Evolutionary conservation across 805 yeast genomes (phyloP).

Genomic region (Wickerhamomyces chaumierensis): DNA sequence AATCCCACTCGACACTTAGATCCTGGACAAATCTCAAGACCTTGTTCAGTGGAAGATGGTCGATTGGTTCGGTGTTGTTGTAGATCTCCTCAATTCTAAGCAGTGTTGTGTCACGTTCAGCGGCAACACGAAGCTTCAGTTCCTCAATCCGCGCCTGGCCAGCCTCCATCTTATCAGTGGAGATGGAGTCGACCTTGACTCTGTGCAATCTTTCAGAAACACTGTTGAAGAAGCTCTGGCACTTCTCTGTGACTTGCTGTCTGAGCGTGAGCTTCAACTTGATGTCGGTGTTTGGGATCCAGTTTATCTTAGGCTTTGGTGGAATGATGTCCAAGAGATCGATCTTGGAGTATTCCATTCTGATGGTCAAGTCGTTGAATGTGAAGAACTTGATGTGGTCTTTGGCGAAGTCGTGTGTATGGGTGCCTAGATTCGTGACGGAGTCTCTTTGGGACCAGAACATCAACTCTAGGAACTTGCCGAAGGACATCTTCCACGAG

Average conservation of each 20-base stretch:
- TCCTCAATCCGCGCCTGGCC: constrained; percentile 51
- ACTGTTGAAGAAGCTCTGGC: constrained; percentile 59
- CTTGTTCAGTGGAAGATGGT: constrained; percentile 59
- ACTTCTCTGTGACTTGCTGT: constrained; percentile 38
- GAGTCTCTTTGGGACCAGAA: constrained; percentile 60
- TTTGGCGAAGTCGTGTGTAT: constrained; percentile 71
- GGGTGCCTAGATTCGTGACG: constrained; percentile 48
- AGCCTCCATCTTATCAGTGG: constrained; percentile 58
- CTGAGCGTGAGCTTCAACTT: constrained; percentile 55
- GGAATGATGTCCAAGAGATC: constrained; percentile 70
- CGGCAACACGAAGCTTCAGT: constrained; percentile 38
- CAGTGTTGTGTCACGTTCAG: constrained; percentile 37
- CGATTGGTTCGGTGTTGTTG: constrained; percentile 43
- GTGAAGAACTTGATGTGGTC: constrained; percentile 83
- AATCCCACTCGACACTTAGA: constrained; percentile 79
- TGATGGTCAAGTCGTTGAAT: constrained; percentile 62
- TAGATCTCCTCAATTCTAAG: constrained; percentile 41
- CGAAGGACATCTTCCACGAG: constrained; percentile 86
- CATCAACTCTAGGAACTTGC: constrained; percentile 78
- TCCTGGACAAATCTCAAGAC: constrained; percentile 67
- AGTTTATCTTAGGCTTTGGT: constrained; percentile 60
- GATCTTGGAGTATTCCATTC: constrained; percentile 66
- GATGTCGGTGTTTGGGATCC: constrained; percentile 64
- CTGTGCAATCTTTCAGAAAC: constrained; percentile 57
- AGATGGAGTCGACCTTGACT: constrained; percentile 65